Evolutionary conservation across 805 yeast genomes (phyloP), one percentile per base, ranked within the genome.

Genomic region (Metschnikowia sp.): DNA sequence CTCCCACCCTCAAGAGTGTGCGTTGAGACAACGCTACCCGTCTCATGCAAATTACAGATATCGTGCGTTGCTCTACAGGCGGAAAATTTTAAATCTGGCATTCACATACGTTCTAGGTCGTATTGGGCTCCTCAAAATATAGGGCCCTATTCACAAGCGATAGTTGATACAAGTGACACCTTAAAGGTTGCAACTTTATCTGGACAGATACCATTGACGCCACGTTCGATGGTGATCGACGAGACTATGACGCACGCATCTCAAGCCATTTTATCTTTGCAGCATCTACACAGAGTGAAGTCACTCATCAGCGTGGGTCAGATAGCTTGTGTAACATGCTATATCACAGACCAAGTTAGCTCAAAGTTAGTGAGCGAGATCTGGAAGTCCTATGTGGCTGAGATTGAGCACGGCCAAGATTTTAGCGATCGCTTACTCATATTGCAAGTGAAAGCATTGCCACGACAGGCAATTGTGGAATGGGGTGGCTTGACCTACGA

Each of bases 81-180:
- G 4, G 29, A 13, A 10, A 32, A 13, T 8, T 40, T 40, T 10
- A 85, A 85, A 55, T 69, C 68, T 30, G 97, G 98, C 0, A 69
- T 92, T 12, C 98, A 94, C 60, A 89, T 94, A 8, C 92, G 94
- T 57, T 90, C 97, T 1, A 75, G 91, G 49, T 90, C 97, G 36
- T 91, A 87, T 63, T 94, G 99, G 99, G 98, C 97, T 0, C 99
- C 99, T 0, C 92, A 96, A 33, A 94, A 94, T 56, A 94, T 94
- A 39, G 99, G 99, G 0, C 99, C 99, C 0, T 94, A 94, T 62
- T 92, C 99, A 0, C 99, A 94, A 65, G 79, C 91, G 0, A 80
- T 83, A 10, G 64, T 77, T 4, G 83, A 81, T 52, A 61, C 61
- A 15, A 49, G 49, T 11, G 49, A 49, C 2, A 45, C 45, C 9